phyloP scores from a whole-genome alignment of 2,329 filamentous ascomycete genomes.

The Microdochium nivale region DNA sequence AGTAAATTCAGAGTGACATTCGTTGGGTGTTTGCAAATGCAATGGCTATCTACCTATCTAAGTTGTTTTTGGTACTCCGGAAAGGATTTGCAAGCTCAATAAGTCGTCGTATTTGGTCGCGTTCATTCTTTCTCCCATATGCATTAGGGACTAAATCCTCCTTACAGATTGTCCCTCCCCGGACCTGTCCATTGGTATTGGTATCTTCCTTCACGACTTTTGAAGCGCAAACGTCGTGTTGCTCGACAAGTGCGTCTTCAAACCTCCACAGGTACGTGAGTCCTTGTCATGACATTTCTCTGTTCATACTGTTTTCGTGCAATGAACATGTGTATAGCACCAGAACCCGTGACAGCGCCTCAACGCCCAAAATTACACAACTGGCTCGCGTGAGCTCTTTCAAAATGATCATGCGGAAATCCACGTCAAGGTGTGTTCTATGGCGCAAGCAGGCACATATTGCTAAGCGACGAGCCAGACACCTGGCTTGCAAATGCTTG shows the following conservation, averaged over 20 bases:
- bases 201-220: too few species aligned
- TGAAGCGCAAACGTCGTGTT: too few species aligned
- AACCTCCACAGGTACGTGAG: neutral
- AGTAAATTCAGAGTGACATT: neutral
- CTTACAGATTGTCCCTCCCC: too few species aligned
- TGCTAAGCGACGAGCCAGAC: too few species aligned
- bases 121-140: neutral
- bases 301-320: neutral
- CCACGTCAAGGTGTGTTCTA: neutral
- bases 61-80: neutral
- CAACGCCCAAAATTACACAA: neutral
- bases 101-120: neutral
- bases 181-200: too few species aligned
- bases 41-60: constrained; percentile 1
- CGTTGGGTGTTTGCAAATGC: neutral
- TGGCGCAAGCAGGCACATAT: neutral
- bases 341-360: neutral
- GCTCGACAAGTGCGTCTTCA: too few species aligned
- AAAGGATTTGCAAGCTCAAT: neutral
- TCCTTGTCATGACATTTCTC: neutral
- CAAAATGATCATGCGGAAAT: neutral
- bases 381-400: neutral
- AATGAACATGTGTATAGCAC: neutral
- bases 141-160: neutral
- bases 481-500: too few species aligned